phyloP scores from a whole-genome alignment of 1,139 yeast genomes.

The Ogataea hybrid region DNA sequence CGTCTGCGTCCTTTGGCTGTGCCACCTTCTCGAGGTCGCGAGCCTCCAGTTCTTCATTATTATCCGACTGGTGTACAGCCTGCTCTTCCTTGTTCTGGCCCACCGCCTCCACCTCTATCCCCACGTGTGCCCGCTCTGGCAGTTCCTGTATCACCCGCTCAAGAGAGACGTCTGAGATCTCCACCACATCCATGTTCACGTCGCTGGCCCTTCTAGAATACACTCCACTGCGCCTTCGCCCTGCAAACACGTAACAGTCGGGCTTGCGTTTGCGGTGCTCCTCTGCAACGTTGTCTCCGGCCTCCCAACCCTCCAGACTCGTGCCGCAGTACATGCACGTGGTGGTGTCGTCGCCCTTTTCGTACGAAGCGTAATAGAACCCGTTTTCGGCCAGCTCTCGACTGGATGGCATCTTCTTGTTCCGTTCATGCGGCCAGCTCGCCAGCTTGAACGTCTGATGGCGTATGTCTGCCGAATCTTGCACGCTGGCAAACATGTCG shows the following conservation, averaged over 20 bases:
- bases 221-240: conserved; percentile 2
- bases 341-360: conserved; percentile 57
- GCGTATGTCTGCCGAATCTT: conserved; percentile 43
- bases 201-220: conserved; percentile 4
- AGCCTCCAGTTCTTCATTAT: neutral
- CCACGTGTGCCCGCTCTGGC: neutral
- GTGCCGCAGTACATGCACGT: conserved; percentile 71
- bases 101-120: neutral
- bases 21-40: neutral
- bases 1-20: neutral
- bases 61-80: no score
- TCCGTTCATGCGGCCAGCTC: conserved; percentile 52
- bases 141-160: neutral
- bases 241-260: conserved; percentile 47
- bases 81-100: neutral
- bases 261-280: conserved; percentile 50
- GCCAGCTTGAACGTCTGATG: conserved; percentile 47
- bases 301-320: conserved; percentile 71
- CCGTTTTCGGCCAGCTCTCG: conserved; percentile 50
- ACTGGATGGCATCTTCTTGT: conserved; percentile 38
- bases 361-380: conserved; percentile 47
- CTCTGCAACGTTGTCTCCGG: conserved; percentile 57
- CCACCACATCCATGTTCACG: conserved; percentile 3
- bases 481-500: conserved; percentile 38
- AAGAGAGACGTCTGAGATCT: conserved; percentile 3